Conservation (phyloP, 192 early-diverging fungal species). For the Paraglomus occultum region DNA sequence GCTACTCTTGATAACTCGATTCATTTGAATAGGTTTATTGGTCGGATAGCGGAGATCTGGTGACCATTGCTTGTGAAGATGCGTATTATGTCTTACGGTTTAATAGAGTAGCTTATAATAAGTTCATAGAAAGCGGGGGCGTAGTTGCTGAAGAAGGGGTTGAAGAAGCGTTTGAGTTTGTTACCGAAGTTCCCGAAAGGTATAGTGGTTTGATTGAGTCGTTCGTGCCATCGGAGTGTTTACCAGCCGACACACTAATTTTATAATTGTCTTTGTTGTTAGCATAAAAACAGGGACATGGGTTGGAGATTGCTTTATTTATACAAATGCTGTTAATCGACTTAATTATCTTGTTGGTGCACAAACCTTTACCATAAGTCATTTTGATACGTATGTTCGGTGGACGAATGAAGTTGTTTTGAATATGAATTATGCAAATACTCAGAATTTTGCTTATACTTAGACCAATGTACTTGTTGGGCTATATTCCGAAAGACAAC, state of each 20-base stretch:
- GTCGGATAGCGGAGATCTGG: conserved; percentile 92
- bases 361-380: conserved; percentile 91
- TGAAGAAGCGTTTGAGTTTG: conserved; percentile 94
- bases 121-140: conserved; percentile 67
- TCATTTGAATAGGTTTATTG: conserved; percentile 69
- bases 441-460: neutral
- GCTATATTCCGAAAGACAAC: conserved; percentile 92
- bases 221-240: neutral
- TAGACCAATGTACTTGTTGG: conserved; percentile 83
- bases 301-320: conserved; percentile 99
- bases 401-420: neutral
- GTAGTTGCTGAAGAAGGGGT: conserved; percentile 87
- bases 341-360: conserved; percentile 96
- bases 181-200: conserved; percentile 86
- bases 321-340: conserved; percentile 86
- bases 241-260: neutral
- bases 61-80: conserved; percentile 91
- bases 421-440: neutral
- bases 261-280: conserved; percentile 22
- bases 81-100: conserved; percentile 94
- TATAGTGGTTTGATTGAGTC: conserved; percentile 30
- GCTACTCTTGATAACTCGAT: neutral
- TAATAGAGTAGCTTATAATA: conserved; percentile 81
- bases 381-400: conserved; percentile 81
- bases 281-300: conserved; percentile 93